Conservation (phyloP, 2,329 filamentous ascomycete genomes). For the Stachybotrys chlorohalonatus region DNA sequence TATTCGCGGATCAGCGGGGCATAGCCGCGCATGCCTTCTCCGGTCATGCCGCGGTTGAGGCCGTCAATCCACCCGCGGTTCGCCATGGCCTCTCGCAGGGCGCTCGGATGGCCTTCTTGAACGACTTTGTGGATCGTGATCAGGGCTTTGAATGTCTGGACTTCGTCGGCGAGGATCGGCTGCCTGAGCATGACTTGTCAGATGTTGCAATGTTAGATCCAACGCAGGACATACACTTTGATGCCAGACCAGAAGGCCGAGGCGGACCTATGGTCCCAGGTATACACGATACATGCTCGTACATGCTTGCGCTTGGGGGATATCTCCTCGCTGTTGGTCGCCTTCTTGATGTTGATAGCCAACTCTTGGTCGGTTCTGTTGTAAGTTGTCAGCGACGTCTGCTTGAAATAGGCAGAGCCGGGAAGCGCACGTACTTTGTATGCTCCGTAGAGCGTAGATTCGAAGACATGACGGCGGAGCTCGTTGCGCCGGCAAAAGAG, state of each 20-base stretch:
- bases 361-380: slow-evolving; percentile 58
- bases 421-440: slow-evolving; percentile 20
- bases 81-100: slow-evolving; percentile 78
- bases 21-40: slow-evolving; percentile 84
- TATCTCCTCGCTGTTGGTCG: slow-evolving; percentile 58
- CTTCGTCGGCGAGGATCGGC: slow-evolving; percentile 95
- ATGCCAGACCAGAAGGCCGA: slow-evolving; percentile 94
- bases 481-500: slow-evolving; percentile 3
- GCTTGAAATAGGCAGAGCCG: background rate
- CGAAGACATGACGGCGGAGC: slow-evolving; percentile 15
- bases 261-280: slow-evolving; percentile 97
- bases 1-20: slow-evolving; percentile 92
- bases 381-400: slow-evolving; percentile 3
- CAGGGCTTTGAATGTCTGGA: slow-evolving; percentile 97
- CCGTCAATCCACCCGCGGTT: slow-evolving; percentile 90
- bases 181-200: slow-evolving; percentile 47
- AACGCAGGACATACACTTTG: slow-evolving; percentile 71
- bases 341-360: slow-evolving; percentile 61
- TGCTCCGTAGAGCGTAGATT: slow-evolving; percentile 24
- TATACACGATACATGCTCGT: slow-evolving; percentile 94
- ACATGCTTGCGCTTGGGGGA: slow-evolving; percentile 84
- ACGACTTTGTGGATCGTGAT: slow-evolving; percentile 97
- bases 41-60: slow-evolving; percentile 71
- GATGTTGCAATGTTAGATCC: background rate
- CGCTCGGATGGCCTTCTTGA: slow-evolving; percentile 88